Conservation (phyloP, 805 yeast species). For the Metschnikowia peoriensis region DNA sequence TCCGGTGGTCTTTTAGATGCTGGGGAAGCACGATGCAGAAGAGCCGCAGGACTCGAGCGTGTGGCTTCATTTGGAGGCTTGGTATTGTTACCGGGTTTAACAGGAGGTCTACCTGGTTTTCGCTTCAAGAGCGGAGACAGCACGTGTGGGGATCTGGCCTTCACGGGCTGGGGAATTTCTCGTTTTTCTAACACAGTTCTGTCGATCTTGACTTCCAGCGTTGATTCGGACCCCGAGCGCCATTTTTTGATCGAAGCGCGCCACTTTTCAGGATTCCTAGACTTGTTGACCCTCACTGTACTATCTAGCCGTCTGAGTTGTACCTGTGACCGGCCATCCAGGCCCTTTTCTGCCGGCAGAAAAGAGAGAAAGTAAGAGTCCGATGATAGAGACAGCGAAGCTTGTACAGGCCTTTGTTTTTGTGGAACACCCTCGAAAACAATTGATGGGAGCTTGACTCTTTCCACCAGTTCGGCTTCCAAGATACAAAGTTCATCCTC, state of each 20-base stretch:
- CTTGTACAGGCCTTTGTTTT: constrained; percentile 18
- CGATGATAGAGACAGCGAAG: constrained; percentile 14
- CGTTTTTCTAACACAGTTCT: neutral
- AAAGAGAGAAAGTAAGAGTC: constrained; percentile 33
- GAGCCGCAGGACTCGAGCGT: neutral
- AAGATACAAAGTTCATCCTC: constrained; percentile 32
- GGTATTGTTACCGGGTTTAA: neutral
- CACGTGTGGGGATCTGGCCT: constrained; percentile 1
- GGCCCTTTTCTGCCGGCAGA: constrained; percentile 15
- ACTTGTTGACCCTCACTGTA: constrained; percentile 36
- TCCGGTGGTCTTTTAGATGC: constrained; percentile 22
- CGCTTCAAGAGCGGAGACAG: constrained; percentile 8
- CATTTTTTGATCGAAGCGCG: constrained; percentile 19
- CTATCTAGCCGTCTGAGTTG: constrained; percentile 25
- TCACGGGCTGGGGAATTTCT: neutral
- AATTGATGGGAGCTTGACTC: constrained; percentile 21
- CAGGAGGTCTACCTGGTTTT: neutral
- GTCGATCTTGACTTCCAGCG: neutral
- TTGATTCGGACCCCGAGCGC: neutral
- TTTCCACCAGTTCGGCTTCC: constrained; percentile 28
- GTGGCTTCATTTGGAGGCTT: neutral
- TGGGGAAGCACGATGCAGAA: neutral
- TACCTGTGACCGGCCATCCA: constrained; percentile 1
- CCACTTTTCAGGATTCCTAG: constrained; percentile 35
- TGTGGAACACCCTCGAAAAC: constrained; percentile 41